These are phyloP conservation scores for Blastobotrys mokoenaii DNA, from an alignment of 805 yeast genomes.

Conservation along the genomic window DNA sequence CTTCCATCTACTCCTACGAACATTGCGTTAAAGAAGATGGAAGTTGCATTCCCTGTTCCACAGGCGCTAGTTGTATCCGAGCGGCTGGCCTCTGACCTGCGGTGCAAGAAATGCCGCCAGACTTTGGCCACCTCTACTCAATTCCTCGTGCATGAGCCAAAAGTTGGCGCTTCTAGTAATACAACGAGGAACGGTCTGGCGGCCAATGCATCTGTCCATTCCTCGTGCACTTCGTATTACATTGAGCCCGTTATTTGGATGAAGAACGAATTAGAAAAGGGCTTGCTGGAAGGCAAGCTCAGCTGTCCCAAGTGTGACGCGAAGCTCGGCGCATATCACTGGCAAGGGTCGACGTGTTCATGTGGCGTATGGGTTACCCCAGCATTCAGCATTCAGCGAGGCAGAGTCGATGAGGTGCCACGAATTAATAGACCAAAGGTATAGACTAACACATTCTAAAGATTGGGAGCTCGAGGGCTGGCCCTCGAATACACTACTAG, in stretches of 20 bases:
- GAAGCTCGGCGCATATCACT: conserved; percentile 84
- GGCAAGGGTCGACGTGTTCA: conserved; percentile 92
- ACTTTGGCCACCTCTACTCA: conserved; percentile 55
- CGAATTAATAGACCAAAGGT: not conserved
- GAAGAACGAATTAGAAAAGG: conserved; percentile 65
- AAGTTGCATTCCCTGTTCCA: not conserved
- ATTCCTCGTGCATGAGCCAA: conserved; percentile 52
- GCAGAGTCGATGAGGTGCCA: conserved; percentile 64
- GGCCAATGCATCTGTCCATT: conserved; percentile 16
- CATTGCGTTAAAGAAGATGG: not conserved
- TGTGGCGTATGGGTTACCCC: conserved; percentile 97
- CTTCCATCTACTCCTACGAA: not conserved
- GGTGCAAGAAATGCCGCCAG: conserved; percentile 80
- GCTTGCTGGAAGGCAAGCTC: conserved; percentile 80
- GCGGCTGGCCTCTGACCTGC: conserved; percentile 24
- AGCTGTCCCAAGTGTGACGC: conserved; percentile 75
- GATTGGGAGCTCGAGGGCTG: no score
- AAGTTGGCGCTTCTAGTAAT: not conserved
- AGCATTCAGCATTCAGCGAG: conserved; percentile 70
- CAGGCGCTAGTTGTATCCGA: not conserved
- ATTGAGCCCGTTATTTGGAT: conserved; percentile 91
- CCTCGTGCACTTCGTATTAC: conserved; percentile 71
- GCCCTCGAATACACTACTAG: no score
- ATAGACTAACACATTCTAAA: no score
- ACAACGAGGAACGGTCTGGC: conserved; percentile 17